Evolutionary conservation across 352 stramenopile genomes (phyloP).

Genomic region (Lagenidium giganteum): DNA sequence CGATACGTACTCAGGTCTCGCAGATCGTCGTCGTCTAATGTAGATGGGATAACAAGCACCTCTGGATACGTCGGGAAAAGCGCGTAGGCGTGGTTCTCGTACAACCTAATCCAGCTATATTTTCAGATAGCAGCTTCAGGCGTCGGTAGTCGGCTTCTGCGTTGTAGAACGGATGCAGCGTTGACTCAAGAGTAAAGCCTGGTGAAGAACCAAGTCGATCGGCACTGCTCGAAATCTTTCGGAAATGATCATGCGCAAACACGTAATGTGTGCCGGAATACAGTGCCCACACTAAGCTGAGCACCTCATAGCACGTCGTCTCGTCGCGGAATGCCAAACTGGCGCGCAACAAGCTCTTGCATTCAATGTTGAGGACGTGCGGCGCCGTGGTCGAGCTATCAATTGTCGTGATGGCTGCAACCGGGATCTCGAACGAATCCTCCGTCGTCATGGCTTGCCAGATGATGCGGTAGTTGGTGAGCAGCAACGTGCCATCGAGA

Average conservation of each 20-base stretch:
- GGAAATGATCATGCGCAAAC: constrained; percentile 77
- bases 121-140: constrained; percentile 72
- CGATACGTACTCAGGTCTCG: constrained; percentile 88
- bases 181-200: constrained; percentile 49
- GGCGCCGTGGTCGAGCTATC: constrained; percentile 80
- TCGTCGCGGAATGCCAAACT: constrained; percentile 84
- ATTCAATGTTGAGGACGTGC: constrained; percentile 82
- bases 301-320: constrained; percentile 65
- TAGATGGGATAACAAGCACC: constrained; percentile 89
- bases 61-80: constrained; percentile 94
- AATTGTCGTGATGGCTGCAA: constrained; percentile 69
- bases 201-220: no score
- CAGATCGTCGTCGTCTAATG: constrained; percentile 89
- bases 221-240: no score
- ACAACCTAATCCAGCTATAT: constrained; percentile 79
- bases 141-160: constrained; percentile 76
- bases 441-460: constrained; percentile 77
- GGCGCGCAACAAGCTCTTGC: constrained; percentile 73
- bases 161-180: constrained; percentile 56
- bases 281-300: constrained; percentile 69
- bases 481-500: constrained; percentile 73
- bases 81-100: constrained; percentile 83
- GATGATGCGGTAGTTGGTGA: constrained; percentile 86
- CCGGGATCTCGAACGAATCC: constrained; percentile 78
- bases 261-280: constrained; percentile 60